Evolutionary conservation across 257 asterid genomes (phyloP).

Genomic region (Ballota nigra): DNA sequence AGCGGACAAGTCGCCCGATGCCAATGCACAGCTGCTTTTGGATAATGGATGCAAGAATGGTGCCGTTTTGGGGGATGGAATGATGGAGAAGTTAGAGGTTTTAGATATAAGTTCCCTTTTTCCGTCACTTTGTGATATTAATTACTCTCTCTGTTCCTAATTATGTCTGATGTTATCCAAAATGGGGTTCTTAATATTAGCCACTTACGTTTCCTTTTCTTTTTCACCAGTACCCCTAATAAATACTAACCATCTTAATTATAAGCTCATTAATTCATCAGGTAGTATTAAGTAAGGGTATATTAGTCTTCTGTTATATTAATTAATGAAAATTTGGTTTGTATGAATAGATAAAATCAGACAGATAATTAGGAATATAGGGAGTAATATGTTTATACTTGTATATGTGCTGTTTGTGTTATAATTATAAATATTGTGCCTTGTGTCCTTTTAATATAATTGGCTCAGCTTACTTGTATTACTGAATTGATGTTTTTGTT

Average conservation of each 20-base stretch:
- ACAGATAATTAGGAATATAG: too few relatives aligned
- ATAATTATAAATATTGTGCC: background rate
- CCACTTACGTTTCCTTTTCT: too few relatives aligned
- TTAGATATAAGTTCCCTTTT: constrained; percentile 47
- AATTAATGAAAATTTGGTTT: too few relatives aligned
- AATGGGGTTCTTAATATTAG: background rate
- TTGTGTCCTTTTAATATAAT: background rate
- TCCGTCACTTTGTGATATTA: constrained; percentile 17
- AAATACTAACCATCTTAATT: too few relatives aligned
- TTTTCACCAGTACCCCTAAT: too few relatives aligned
- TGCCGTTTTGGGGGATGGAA: constrained; percentile 48
- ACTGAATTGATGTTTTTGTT: constrained; percentile 15
- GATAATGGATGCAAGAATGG: constrained; percentile 41
- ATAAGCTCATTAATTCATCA: too few relatives aligned
- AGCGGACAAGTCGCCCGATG: constrained; percentile 24
- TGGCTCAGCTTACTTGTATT: background rate
- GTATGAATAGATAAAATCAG: too few relatives aligned
- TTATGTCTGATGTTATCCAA: too few relatives aligned
- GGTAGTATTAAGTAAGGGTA: too few relatives aligned
- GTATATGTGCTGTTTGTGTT: background rate
- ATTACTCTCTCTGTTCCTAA: background rate
- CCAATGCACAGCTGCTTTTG: constrained; percentile 33
- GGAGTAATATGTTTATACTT: background rate
- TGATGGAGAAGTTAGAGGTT: constrained; percentile 74
- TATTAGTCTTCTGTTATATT: too few relatives aligned